Conservation (phyloP, 352 stramenopile species). For the Globisporangium orthogonon region DNA sequence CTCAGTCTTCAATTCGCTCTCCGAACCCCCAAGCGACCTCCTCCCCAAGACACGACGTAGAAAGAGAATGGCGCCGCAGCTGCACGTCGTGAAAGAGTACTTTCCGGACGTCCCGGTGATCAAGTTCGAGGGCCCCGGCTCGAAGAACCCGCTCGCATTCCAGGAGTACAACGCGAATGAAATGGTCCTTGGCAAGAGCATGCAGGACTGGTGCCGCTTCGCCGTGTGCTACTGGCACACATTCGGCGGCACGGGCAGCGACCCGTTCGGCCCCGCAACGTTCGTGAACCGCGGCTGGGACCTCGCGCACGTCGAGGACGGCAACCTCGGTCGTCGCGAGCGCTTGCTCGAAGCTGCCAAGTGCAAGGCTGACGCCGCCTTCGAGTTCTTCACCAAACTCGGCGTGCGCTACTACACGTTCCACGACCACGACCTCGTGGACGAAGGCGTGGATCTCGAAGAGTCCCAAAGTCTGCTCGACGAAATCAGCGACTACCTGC, state of each 20-base stretch:
- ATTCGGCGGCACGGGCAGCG: constrained; percentile 25
- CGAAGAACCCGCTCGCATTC: constrained; percentile 52
- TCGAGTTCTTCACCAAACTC: constrained; percentile 86
- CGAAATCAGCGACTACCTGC: constrained; percentile 20
- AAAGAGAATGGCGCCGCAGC: constrained; percentile 10
- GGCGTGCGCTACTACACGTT: constrained; percentile 84
- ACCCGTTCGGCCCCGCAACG: constrained; percentile 29
- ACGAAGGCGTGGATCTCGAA: constrained; percentile 49
- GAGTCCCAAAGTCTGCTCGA: constrained; percentile 24
- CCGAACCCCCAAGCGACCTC: not conserved
- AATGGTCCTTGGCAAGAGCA: constrained; percentile 69
- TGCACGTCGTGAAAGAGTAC: constrained; percentile 22
- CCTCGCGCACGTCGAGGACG: constrained; percentile 5
- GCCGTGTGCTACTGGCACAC: constrained; percentile 63
- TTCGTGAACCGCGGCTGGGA: constrained; percentile 43
- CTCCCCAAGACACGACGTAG: not conserved
- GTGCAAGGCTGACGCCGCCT: constrained; percentile 70
- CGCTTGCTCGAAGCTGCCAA: constrained; percentile 64
- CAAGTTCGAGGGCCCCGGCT: constrained; percentile 42
- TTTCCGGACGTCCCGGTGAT: constrained; percentile 60
- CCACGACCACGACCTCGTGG: constrained; percentile 78
- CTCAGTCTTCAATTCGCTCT: constrained; percentile 6
- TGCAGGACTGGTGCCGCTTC: constrained; percentile 64
- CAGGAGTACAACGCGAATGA: constrained; percentile 76
- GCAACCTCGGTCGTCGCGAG: constrained; percentile 30